phyloP scores from a whole-genome alignment of 176 grass and related monocot species.

The Rhynchospora pubera region DNA sequence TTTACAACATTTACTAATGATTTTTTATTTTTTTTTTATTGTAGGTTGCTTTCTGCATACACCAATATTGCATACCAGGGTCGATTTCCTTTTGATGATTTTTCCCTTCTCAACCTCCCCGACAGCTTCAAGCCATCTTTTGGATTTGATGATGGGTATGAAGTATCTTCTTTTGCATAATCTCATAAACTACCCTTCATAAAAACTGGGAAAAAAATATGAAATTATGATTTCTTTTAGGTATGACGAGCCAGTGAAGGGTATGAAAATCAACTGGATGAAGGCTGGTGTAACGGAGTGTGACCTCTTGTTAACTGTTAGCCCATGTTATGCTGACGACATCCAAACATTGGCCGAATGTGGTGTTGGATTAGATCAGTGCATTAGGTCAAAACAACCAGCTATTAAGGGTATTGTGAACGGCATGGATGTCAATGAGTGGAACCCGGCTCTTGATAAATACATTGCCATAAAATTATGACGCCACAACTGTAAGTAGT shows the following conservation, averaged over 20 bases:
- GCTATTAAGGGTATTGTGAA: conserved; percentile 79
- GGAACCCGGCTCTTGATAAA: conserved; percentile 72
- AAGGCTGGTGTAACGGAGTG: conserved; percentile 72
- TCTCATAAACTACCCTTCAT: background rate
- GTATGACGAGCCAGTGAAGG: conserved; percentile 65
- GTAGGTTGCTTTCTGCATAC: conserved; percentile 90
- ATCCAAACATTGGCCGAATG: conserved; percentile 46
- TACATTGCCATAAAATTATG: conserved; percentile 61
- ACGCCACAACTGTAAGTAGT: conserved; percentile 52
- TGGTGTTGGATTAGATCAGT: conserved; percentile 70
- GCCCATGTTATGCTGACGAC: conserved; percentile 85
- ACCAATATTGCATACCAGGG: conserved; percentile 95
- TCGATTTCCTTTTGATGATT: conserved; percentile 48
- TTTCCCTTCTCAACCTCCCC: conserved; percentile 51
- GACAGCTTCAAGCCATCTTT: conserved; percentile 67
- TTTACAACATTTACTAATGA: conserved; percentile 2
- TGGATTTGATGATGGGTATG: conserved; percentile 75
- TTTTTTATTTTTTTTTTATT: background rate
- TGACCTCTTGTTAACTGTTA: conserved; percentile 62
- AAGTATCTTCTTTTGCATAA: background rate
- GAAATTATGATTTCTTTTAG: conserved; percentile 22
- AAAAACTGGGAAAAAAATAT: background rate
- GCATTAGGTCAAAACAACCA: conserved; percentile 34
- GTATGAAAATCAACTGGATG: conserved; percentile 96
- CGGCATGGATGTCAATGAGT: conserved; percentile 92